phyloP scores from a whole-genome alignment of 2,329 filamentous ascomycete species.

The Pseudopyricularia javanii region DNA sequence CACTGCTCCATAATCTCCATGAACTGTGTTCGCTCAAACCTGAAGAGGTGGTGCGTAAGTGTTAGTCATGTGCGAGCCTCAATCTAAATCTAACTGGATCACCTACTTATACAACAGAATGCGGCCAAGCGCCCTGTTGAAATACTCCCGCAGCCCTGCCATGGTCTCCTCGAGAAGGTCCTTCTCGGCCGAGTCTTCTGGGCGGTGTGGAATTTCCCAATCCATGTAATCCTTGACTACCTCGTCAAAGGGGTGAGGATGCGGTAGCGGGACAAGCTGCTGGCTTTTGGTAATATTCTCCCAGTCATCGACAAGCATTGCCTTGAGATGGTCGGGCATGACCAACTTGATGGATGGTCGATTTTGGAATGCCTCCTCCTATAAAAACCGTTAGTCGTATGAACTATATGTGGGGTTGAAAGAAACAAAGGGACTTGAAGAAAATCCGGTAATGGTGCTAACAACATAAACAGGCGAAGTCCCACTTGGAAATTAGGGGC shows the following conservation, averaged over 20 bases:
- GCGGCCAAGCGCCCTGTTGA: conserved; percentile 78
- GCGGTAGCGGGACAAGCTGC: conserved; percentile 76
- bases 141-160: conserved; percentile 80
- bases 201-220: conserved; percentile 55
- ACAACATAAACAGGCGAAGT: background rate
- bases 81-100: background rate
- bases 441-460: background rate
- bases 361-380: conserved; percentile 83
- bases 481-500: background rate
- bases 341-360: conserved; percentile 77
- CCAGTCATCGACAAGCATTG: conserved; percentile 93
- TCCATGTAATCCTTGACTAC: conserved; percentile 74
- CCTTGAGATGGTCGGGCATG: conserved; percentile 83
- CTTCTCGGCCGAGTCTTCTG: conserved; percentile 54
- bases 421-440: background rate
- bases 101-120: conserved; percentile 70
- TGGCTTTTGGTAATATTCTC: conserved; percentile 96
- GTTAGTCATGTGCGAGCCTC: background rate
- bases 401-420: background rate
- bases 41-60: conserved; percentile 17
- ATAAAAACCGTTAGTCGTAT: conserved; percentile 4
- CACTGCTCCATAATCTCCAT: conserved; percentile 63
- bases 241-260: conserved; percentile 58
- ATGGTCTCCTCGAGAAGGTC: conserved; percentile 88
- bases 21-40: conserved; percentile 86